Evolutionary conservation across 345 rosid genomes (phyloP).

Genomic region (Eucalyptus tenuipes): DNA sequence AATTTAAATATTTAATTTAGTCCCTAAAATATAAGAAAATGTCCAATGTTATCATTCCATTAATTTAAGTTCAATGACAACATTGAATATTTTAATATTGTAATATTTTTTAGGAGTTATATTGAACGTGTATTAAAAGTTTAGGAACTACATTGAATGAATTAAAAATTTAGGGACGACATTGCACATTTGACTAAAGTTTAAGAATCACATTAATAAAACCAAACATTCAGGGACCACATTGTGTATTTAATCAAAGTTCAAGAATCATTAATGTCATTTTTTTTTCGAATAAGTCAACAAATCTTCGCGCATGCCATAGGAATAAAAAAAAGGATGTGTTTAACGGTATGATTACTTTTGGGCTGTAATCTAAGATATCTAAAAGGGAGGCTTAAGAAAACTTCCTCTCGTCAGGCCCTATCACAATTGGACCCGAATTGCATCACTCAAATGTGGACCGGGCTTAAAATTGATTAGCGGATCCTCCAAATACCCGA

Average conservation of each 20-base stretch:
- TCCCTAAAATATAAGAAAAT: too few species aligned
- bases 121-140: too few species aligned
- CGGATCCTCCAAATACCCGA: not conserved
- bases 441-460: not conserved
- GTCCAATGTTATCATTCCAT: too few species aligned
- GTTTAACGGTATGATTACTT: not conserved
- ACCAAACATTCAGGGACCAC: too few species aligned
- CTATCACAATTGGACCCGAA: not conserved
- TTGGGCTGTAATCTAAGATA: not conserved
- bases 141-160: not conserved
- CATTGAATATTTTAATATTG: too few species aligned
- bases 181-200: accelerated
- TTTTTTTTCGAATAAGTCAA: too few species aligned
- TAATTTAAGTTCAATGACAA: too few species aligned
- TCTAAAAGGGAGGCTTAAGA: not conserved
- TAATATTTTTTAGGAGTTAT: too few species aligned
- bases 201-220: accelerated
- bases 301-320: not conserved
- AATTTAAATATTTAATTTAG: too few species aligned
- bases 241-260: not conserved
- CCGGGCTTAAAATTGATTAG: not conserved
- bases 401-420: not conserved
- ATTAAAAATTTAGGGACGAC: too few species aligned
- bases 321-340: not conserved
- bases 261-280: not conserved